phyloP scores from a whole-genome alignment of 148 eudicot genomes.

The Amaranthus cruentus region DNA sequence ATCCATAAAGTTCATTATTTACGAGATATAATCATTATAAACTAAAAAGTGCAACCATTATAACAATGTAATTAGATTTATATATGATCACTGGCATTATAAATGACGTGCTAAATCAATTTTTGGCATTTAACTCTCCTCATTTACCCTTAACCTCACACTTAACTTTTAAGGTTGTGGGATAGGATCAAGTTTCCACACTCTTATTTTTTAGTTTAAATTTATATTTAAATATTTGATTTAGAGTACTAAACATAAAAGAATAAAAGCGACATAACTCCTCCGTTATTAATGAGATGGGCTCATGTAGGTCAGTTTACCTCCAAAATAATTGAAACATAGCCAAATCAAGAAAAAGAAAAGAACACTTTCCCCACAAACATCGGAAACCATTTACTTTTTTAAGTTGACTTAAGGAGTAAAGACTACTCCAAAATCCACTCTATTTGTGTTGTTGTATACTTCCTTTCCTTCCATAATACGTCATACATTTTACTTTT shows the following conservation, averaged over 20 bases:
- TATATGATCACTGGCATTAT: no score
- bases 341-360: not conserved
- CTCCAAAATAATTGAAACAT: slow-evolving; percentile 10
- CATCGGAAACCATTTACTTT: not conserved
- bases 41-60: no score
- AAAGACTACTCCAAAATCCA: not conserved
- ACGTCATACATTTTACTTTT: no score
- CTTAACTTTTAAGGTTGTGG: no score
- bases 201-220: not conserved
- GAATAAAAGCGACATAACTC: not conserved
- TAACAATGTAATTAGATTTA: no score
- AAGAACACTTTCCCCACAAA: not conserved
- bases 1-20: no score
- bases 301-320: slow-evolving; percentile 23
- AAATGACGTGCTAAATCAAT: no score
- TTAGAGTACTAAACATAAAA: slow-evolving; percentile 5
- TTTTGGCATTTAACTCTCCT: no score
- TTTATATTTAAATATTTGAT: not conserved
- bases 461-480: no score
- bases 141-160: no score
- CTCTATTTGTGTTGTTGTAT: not conserved
- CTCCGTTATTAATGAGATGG: not conserved
- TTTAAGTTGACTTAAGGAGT: not conserved
- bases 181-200: no score
- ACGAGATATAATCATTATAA: no score